These are phyloP conservation scores for Lasiosphaeris hirsuta DNA, from an alignment of 495 filamentous ascomycete species.

Conservation along the genomic window DNA sequence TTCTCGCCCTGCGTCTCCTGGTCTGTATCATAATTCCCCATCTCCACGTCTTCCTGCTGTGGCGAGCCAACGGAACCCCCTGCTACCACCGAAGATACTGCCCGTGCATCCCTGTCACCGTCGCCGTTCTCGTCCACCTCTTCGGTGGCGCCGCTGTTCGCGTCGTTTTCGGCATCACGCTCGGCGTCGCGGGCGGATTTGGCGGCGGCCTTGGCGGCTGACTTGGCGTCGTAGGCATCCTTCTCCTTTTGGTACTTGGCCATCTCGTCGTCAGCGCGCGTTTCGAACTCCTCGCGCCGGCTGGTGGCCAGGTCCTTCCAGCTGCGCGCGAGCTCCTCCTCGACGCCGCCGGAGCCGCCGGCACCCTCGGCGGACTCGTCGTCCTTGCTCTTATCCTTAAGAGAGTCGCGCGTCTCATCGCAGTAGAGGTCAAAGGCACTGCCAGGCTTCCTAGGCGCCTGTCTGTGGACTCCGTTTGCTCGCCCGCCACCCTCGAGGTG, in stretches of 20 bases:
- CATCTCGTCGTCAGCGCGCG: slow-evolving; percentile 39
- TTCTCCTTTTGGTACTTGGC: slow-evolving; percentile 44
- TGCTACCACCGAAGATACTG: neutral
- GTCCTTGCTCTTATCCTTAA: slow-evolving; percentile 37
- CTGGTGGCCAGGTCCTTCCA: slow-evolving; percentile 47
- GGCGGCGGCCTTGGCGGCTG: slow-evolving; percentile 17
- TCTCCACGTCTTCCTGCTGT: slow-evolving; percentile 36
- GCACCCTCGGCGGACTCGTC: slow-evolving; percentile 21
- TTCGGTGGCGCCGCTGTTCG: slow-evolving; percentile 13
- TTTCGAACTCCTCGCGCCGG: slow-evolving; percentile 43
- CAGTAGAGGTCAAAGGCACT: slow-evolving; percentile 53
- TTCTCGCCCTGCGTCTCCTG: slow-evolving; percentile 33
- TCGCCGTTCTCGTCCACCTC: slow-evolving; percentile 28
- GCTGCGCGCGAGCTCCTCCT: slow-evolving; percentile 45
- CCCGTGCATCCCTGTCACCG: slow-evolving; percentile 12
- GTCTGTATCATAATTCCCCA: slow-evolving; percentile 39
- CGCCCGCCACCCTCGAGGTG: slow-evolving; percentile 25
- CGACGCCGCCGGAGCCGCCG: slow-evolving; percentile 33
- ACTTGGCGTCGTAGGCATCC: slow-evolving; percentile 30
- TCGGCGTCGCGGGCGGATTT: slow-evolving; percentile 16
- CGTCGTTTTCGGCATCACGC: slow-evolving; percentile 13
- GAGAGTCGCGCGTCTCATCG: slow-evolving; percentile 39
- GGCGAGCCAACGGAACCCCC: slow-evolving; percentile 11
- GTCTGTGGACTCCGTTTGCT: slow-evolving; percentile 25
- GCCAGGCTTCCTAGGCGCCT: slow-evolving; percentile 40